These are phyloP conservation scores for Phaffia tasmanica DNA, from an alignment of 768 basidiomycete genomes.

Conservation along the genomic window DNA sequence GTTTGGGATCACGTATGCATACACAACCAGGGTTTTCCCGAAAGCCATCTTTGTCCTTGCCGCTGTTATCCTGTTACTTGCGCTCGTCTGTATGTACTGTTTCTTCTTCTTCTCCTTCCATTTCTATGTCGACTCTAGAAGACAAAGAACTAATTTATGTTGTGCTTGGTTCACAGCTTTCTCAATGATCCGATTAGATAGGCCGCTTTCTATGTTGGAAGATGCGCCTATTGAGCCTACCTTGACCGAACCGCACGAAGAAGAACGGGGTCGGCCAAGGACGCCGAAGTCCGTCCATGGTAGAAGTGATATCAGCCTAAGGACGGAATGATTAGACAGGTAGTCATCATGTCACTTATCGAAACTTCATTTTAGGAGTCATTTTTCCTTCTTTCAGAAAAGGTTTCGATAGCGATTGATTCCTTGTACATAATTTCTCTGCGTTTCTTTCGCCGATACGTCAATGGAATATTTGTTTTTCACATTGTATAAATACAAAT, in stretches of 20 bases:
- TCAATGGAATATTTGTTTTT: no score
- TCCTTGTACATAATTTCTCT: no score
- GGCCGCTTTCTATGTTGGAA: background rate
- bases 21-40: conserved; percentile 54
- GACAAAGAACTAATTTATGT: no score
- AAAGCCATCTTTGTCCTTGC: conserved; percentile 59
- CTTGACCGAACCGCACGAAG: background rate
- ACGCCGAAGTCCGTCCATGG: conserved; percentile 7
- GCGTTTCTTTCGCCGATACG: no score
- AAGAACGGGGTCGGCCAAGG: conserved; percentile 3
- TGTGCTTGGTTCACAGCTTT: background rate
- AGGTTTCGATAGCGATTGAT: no score
- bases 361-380: no score
- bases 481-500: no score
- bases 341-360: no score
- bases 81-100: conserved; percentile 36
- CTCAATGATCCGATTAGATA: conserved; percentile 18
- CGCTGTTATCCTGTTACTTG: conserved; percentile 46
- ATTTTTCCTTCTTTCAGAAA: no score
- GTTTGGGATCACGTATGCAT: conserved; percentile 56
- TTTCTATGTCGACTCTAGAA: no score
- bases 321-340: no score
- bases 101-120: conserved; percentile 37
- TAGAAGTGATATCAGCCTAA: background rate
- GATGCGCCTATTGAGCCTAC: background rate